Percentiles rank a stretch among this genome's conserved stretches.
phyloP scores from a whole-genome alignment of 2,329 filamentous ascomycete species.

The Myriosclerotinia curreyana region DNA sequence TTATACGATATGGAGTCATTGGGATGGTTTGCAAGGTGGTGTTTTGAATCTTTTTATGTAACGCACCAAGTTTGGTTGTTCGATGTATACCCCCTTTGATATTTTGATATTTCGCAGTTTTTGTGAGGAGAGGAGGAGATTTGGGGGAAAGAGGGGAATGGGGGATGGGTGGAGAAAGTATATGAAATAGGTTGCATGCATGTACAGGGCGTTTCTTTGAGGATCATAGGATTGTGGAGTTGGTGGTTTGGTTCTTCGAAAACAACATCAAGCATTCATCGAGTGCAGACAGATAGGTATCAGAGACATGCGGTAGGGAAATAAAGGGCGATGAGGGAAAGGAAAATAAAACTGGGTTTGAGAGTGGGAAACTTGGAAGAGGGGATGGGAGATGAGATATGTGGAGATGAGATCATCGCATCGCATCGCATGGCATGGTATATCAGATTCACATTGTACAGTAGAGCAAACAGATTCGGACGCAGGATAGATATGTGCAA shows the following conservation, averaged over 20 bases:
- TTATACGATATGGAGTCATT: background rate
- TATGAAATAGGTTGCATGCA: background rate
- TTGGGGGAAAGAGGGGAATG: background rate
- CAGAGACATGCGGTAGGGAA: background rate
- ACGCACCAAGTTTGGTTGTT: background rate
- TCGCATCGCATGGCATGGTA: too few relatives aligned
- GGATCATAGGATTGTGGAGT: too few relatives aligned
- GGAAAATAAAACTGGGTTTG: too few relatives aligned
- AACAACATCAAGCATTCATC: background rate
- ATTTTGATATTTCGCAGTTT: background rate
- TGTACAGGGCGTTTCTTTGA: background rate
- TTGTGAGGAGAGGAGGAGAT: background rate
- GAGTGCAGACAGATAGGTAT: background rate
- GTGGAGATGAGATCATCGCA: too few relatives aligned
- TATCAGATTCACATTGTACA: too few relatives aligned
- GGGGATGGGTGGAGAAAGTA: background rate
- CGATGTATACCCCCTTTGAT: slow-evolving; percentile 11
- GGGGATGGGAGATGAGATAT: too few relatives aligned
- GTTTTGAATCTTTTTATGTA: background rate
- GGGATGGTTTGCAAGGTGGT: slow-evolving; percentile 1
- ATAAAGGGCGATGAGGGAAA: background rate
- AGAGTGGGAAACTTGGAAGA: too few relatives aligned
- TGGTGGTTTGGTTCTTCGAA: background rate
- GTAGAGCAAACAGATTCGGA: too few relatives aligned
- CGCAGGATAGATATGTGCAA: too few relatives aligned